Conservation (phyloP, 2,329 filamentous ascomycete species). For the Myrmaecium sp. region DNA sequence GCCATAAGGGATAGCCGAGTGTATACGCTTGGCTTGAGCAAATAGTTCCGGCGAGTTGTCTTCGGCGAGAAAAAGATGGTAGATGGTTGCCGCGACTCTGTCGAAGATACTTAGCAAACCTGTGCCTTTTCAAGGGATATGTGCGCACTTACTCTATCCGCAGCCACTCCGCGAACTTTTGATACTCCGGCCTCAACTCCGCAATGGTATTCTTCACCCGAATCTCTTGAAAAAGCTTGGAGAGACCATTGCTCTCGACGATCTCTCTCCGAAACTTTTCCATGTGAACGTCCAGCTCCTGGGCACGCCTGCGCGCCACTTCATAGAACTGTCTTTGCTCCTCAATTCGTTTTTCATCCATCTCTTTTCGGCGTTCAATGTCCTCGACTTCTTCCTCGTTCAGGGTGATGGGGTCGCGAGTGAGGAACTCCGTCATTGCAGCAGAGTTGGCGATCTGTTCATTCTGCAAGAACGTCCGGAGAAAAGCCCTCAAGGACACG, state of each 20-base stretch:
- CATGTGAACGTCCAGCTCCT: constrained; percentile 95
- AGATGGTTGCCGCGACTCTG: constrained; percentile 78
- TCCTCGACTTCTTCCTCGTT: constrained; percentile 74
- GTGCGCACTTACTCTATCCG: constrained; percentile 69
- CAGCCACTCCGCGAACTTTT: constrained; percentile 96
- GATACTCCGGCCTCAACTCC: constrained; percentile 85
- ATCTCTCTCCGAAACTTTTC: constrained; percentile 57
- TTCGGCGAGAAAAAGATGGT: constrained; percentile 92
- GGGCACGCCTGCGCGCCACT: constrained; percentile 75
- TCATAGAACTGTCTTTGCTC: constrained; percentile 94
- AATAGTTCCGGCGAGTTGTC: constrained; percentile 96
- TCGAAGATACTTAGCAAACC: too few relatives aligned
- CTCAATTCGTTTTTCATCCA: constrained; percentile 77
- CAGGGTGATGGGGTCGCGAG: constrained; percentile 50
- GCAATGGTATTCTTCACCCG: constrained; percentile 73
- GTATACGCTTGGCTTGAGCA: constrained; percentile 82
- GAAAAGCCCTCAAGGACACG: constrained; percentile 76
- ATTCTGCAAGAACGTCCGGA: constrained; percentile 75
- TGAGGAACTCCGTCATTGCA: constrained; percentile 73
- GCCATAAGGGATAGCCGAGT: constrained; percentile 84
- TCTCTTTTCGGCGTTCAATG: constrained; percentile 58
- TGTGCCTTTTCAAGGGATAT: too few relatives aligned
- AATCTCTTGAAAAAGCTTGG: constrained; percentile 84
- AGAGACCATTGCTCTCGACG: constrained; percentile 67
- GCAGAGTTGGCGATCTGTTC: constrained; percentile 67